Evolutionary conservation across 2,329 filamentous ascomycete genomes (phyloP).

Genomic region (Clarireedia homoeocarpa): DNA sequence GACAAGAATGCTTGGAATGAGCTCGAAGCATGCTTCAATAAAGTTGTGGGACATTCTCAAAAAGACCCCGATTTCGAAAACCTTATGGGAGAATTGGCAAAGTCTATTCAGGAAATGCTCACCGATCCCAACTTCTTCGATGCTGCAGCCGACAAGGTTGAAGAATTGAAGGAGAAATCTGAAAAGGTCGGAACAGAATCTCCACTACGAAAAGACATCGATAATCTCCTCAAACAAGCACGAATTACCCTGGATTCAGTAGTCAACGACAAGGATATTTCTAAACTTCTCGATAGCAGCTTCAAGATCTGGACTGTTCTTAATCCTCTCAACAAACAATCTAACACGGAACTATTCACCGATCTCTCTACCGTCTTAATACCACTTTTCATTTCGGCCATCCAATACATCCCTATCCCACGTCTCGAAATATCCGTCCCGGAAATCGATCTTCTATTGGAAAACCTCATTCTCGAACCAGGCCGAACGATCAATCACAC

Average conservation of each 20-base stretch:
- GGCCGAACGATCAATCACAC: conserved; percentile 76
- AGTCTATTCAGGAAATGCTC: conserved; percentile 70
- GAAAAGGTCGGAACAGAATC: conserved; percentile 61
- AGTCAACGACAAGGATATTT: conserved; percentile 62
- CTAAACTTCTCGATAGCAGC: conserved; percentile 59
- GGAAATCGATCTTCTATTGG: conserved; percentile 74
- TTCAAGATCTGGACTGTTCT: conserved; percentile 62
- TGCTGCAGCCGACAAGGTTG: conserved; percentile 48
- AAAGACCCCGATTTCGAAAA: conserved; percentile 78
- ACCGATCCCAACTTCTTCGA: conserved; percentile 84
- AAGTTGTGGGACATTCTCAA: conserved; percentile 64
- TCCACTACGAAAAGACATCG: conserved; percentile 63
- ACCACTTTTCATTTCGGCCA: conserved; percentile 64
- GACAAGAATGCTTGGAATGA: conserved; percentile 66
- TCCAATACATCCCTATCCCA: conserved; percentile 86
- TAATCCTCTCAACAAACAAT: conserved; percentile 54
- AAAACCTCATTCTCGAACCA: conserved; percentile 86
- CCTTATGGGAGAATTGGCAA: conserved; percentile 64
- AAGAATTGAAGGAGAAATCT: conserved; percentile 43
- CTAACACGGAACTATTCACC: conserved; percentile 63
- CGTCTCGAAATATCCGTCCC: conserved; percentile 82
- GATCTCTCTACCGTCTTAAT: conserved; percentile 77
- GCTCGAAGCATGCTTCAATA: conserved; percentile 59
- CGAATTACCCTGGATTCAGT: conserved; percentile 62
- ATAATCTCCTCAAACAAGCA: conserved; percentile 61